Evolutionary conservation across 202 grass and related monocot genomes (phyloP), one percentile per base, ranked within the genome.

Genomic region (Zizania palustris): DNA sequence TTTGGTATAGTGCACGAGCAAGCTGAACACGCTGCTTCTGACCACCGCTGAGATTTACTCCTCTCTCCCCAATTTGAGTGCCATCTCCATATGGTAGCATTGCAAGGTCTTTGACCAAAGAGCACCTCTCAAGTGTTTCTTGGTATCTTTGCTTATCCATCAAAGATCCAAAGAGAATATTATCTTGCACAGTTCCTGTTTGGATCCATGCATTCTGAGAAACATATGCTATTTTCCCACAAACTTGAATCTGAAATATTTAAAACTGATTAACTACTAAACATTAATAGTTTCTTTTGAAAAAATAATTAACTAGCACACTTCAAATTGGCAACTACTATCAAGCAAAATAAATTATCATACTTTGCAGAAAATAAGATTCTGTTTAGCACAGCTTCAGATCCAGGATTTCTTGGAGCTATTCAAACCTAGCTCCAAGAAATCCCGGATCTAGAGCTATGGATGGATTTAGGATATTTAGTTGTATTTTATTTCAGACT

Each of bases 201-300:
- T 98, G 95, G 75, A 98, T 98, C 91, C 91, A 94, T 72, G 95
- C 89, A 75, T 72, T 88, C 85, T 94, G 95, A 78, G 95, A 88
- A 69, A 98, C 95, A 79, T 92, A 94, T 15, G 95, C 95, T 76
- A 83, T 80, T 69, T 86, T 88, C 51, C 91, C 95, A 38, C 69
- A 83, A 80, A 90, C 91, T 83, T 94, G 84, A 75, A 92, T 83
- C 95, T 98, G 77, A 69, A 85, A 76, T 42, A 67, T 46, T 50
- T 54, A 28, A 50, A 7, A 57, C 22, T 45, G 63, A 63, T 72
- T 34, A 54, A 84, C 21, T 11, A 71, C 50, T 16, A 45, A 43
- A 64, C 58, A 41, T 39, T 41, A 51, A 61, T 19, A 55, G 15
- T 0, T 34, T 56, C 40, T 40, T 60, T 22, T 0, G 2, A 21